Evolutionary conservation across 345 rosid species (phyloP).

Genomic region (Pugionium cornutum): DNA sequence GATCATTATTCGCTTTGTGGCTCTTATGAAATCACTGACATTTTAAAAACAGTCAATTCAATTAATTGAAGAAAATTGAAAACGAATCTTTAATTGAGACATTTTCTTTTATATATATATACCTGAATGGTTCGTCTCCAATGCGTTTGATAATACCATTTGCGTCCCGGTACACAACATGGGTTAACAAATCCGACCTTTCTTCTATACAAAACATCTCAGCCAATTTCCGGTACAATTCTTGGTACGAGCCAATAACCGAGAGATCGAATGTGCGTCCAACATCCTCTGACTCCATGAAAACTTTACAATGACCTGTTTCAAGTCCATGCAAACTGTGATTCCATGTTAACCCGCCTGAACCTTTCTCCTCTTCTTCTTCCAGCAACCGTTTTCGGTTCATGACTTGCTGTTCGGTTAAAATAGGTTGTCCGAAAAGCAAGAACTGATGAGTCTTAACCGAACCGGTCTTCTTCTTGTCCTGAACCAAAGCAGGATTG

Average conservation of each 20-base stretch:
- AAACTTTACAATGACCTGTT: slow-evolving; percentile 86
- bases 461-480: slow-evolving; percentile 52
- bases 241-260: slow-evolving; percentile 72
- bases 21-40: slow-evolving; percentile 63
- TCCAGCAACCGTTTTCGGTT: slow-evolving; percentile 47
- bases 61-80: neutral
- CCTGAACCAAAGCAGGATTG: slow-evolving; percentile 48
- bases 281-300: slow-evolving; percentile 86
- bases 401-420: slow-evolving; percentile 46
- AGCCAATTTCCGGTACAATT: slow-evolving; percentile 60
- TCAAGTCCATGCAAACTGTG: slow-evolving; percentile 45
- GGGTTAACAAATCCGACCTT: slow-evolving; percentile 55
- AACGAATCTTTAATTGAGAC: neutral
- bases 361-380: slow-evolving; percentile 43
- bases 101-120: slow-evolving; percentile 16
- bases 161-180: slow-evolving; percentile 69
- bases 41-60: slow-evolving; percentile 8
- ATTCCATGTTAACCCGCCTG: slow-evolving; percentile 53
- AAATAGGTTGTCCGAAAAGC: slow-evolving; percentile 86
- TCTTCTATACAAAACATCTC: slow-evolving; percentile 78
- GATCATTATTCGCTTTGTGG: slow-evolving; percentile 73
- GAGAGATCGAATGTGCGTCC: slow-evolving; percentile 86
- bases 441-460: slow-evolving; percentile 67
- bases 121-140: slow-evolving; percentile 95
- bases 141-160: slow-evolving; percentile 57